Percentiles rank a stretch among this genome's conserved stretches.
phyloP scores from a whole-genome alignment of 345 rosid genomes.

The Gossypium raimondii region DNA sequence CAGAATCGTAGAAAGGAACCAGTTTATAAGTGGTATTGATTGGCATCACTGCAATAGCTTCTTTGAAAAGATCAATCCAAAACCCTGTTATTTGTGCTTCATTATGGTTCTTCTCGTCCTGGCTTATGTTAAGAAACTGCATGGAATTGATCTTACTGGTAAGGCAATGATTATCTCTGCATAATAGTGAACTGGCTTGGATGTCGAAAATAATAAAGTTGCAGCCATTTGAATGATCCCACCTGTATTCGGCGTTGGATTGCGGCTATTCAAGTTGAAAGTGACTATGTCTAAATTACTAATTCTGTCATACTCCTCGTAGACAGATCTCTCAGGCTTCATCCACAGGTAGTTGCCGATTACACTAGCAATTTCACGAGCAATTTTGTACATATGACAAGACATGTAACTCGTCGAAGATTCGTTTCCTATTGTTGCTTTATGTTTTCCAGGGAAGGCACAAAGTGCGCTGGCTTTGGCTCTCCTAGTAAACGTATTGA shows the following conservation, averaged over 20 bases:
- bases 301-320: neutral
- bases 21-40: neutral
- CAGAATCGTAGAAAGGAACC: neutral
- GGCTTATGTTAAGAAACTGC: neutral
- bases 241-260: neutral
- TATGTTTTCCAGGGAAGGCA: neutral
- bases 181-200: neutral
- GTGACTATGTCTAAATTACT: constrained; percentile 1
- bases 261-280: neutral
- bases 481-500: neutral
- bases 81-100: neutral
- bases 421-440: neutral
- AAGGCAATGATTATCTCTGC: neutral
- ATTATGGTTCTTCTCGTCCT: neutral
- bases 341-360: neutral
- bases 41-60: too few relatives aligned
- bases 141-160: neutral
- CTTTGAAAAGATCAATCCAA: constrained; percentile 4
- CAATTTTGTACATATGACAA: constrained; percentile 1
- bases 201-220: neutral
- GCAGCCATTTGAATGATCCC: constrained; percentile 8
- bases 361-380: neutral
- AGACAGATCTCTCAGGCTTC: neutral
- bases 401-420: constrained; percentile 7
- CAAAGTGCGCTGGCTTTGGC: neutral